Base-by-base conservation (phyloP, 192 early-diverging fungal genomes). In the Coemansia sp. region DNA sequence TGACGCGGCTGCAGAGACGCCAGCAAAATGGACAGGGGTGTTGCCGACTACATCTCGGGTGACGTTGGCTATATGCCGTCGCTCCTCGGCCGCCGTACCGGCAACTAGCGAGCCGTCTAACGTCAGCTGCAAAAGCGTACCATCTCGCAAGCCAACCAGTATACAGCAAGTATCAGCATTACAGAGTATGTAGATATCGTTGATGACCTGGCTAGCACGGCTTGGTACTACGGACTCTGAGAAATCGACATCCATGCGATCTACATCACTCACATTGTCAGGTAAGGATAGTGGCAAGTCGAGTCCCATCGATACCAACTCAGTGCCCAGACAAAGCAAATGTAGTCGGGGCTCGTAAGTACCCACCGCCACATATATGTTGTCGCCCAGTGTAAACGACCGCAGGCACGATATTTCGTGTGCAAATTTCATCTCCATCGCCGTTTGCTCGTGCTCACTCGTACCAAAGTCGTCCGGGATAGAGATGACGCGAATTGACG, bases 141-240 rank as follows among this genome's bases (percentile, higher is more conserved):
- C 78, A 40, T 75, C 63, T 3, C 78, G 78, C 35, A 80, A 50
- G 9, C 78, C 78, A 14, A 49, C 70, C n/a, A 80, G 63, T 14
- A 80, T 28, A 58, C 66, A 61, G 43, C 37, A 64, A 11, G 26
- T 33, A 50, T 2, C 35, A 1, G 19, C 14, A 6, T 67, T 37
- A 8, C 33, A 11, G 4, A 80, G 55, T 23, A 80, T 35, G 52
- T 60, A 80, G 1, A 66, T 65, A 19, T 80, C 78, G 53, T 67
- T 80, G 50, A 72, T 63, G 35, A 64, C 68, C 28, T 30, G 8
- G 26, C 26, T 35, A n/a, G 35, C 23, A 39, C 17, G 17, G 6
- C 16, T 14, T 16, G 57, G 16, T n/a, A 7, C 49, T 40, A 35
- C 21, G 11, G 17, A 26, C 13, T 38, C 21, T n/a, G 37, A 35